These are phyloP conservation scores for Calonectria ilicicola DNA, from an alignment of 2,329 filamentous ascomycete species.

Conservation along the genomic window DNA sequence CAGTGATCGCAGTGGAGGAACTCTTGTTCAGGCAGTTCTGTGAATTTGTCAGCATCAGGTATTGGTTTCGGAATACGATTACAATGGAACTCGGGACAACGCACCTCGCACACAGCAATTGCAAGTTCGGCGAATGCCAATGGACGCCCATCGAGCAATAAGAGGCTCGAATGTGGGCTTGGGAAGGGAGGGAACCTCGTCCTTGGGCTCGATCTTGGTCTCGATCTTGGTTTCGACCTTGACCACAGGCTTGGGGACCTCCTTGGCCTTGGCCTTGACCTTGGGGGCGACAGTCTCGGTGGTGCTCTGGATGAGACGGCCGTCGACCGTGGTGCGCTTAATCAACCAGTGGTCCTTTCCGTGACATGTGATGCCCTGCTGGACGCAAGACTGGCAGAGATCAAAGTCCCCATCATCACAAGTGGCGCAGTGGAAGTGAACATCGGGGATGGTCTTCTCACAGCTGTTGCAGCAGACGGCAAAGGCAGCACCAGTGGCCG, in stretches of 20 bases:
- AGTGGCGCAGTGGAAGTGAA: constrained; percentile 94
- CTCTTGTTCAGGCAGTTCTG: constrained; percentile 78
- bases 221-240: constrained; percentile 36
- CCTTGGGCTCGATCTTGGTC: constrained; percentile 25
- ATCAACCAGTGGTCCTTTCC: constrained; percentile 91
- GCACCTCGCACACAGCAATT: constrained; percentile 68
- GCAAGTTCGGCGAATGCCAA: constrained; percentile 72
- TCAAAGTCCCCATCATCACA: constrained; percentile 97
- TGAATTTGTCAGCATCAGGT: constrained; percentile 24
- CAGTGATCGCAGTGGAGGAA: constrained; percentile 90
- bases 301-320: constrained; percentile 84
- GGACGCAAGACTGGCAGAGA: constrained; percentile 85
- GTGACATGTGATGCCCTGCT: constrained; percentile 80
- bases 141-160: constrained; percentile 31
- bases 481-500: constrained; percentile 58
- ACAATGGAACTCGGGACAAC: constrained; percentile 7
- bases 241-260: constrained; percentile 21
- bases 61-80: too few relatives aligned
- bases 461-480: constrained; percentile 96
- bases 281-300: constrained; percentile 84
- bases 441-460: constrained; percentile 79
- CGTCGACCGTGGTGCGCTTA: constrained; percentile 85
- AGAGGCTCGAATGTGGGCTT: constrained; percentile 36
- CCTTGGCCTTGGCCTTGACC: constrained; percentile 50
- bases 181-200: constrained; percentile 30